Percentiles rank a stretch among this genome's conserved stretches.
Conservation (phyloP, 116 monocot species). For the Zostera marina region DNA sequence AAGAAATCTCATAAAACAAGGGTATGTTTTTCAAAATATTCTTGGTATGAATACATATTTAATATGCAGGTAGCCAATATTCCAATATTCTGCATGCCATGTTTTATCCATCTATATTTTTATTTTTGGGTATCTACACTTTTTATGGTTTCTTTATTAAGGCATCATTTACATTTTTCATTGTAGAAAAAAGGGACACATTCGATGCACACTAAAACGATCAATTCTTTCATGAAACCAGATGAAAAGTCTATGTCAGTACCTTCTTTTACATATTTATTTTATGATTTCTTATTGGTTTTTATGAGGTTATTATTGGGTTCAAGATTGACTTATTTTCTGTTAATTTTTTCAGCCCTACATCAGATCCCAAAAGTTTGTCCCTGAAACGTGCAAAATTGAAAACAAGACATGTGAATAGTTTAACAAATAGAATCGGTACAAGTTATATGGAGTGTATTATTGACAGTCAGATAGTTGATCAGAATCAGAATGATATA, state of each 20-base stretch:
- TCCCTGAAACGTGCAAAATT: conserved; percentile 10
- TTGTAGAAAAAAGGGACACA: conserved; percentile 10
- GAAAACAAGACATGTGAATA: conserved; percentile 9
- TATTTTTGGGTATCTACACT: background rate
- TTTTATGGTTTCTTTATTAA: background rate
- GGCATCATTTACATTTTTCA: background rate
- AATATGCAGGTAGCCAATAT: background rate
- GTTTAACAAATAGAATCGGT: background rate
- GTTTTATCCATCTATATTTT: background rate
- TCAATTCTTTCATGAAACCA: background rate
- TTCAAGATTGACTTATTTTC: background rate
- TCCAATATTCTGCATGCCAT: background rate
- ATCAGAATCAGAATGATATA: background rate
- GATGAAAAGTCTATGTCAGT: conserved; percentile 9
- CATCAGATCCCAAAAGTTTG: conserved; percentile 3
- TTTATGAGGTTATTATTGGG: background rate
- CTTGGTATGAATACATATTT: background rate
- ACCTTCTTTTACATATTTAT: background rate
- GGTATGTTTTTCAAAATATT: conserved; percentile 18
- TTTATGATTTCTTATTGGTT: background rate
- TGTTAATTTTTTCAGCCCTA: conserved; percentile 1
- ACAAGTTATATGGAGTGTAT: conserved; percentile 15
- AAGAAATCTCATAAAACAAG: conserved; percentile 54
- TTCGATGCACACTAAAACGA: conserved; percentile 7
- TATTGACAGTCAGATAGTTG: conserved; percentile 3